Base-by-base conservation (phyloP, 257 asterid genomes). In the Fraxinus pennsylvanica region DNA sequence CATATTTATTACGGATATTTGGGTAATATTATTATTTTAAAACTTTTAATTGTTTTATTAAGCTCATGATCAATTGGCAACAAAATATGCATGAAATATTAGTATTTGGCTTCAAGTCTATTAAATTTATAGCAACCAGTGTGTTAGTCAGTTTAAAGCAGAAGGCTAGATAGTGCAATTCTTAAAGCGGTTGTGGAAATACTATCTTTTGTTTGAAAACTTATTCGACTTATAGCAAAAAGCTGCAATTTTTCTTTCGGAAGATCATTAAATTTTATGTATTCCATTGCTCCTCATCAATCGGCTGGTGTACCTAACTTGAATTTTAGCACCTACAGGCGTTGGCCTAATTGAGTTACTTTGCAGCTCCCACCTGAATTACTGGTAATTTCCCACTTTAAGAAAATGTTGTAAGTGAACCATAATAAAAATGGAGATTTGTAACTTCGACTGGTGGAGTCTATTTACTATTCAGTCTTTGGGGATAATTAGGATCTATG, bases 251-350 rank as follows among this genome's bases (percentile, higher is more conserved):
- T 73, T 39, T 45, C 68, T 35, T 29, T 54, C 29, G 35, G 45
- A 35, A 13, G 73, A 15, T 29, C 68, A 74, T 38, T 76, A 68
- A 71, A 9, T 74, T 47, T 68, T 79, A 43, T 70, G 39, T 13
- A 39, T 81, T 19, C 66, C 4, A 25, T 71, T 50, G 30, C 75
- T 15, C 35, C 22, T 25, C 50, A 9, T 10, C 15, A 66, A 33
- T 66, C n/a, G 75, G 66, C 12, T 54, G 65, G 22, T 6, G 22
- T 54, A 54, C 25, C 65, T 5, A 54, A 15, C 8, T 54, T 17
- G 65, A 54, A 7, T 47, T 47, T 47, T 12, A 47, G 57, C 19
- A 14, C 57, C 57, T 4, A 9, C 14, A 47, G 57, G 57, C 15
- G 57, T 47, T n/a, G 57, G n/a, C 3, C 57, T 45, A 13, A 12